phyloP scores from a whole-genome alignment of 1,139 yeast species.

The Geotrichum europaeum region DNA sequence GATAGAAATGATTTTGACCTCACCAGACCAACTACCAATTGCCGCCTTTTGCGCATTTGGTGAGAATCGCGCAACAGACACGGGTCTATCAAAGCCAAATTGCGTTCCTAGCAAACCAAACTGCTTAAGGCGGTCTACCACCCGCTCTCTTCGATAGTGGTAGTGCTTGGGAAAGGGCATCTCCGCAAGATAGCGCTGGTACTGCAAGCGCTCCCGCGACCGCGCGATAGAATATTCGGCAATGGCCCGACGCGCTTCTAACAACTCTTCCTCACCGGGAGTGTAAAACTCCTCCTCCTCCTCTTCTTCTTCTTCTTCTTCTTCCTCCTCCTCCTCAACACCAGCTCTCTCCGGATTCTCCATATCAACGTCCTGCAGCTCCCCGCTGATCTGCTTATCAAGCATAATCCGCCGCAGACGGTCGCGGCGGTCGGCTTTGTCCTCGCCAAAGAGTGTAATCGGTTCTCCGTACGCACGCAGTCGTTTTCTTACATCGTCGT shows the following conservation, averaged over 20 bases:
- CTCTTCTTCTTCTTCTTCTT: constrained; percentile 47
- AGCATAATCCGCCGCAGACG: constrained; percentile 45
- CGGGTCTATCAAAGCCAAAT: constrained; percentile 59
- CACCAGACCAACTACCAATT: constrained; percentile 85
- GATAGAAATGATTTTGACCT: constrained; percentile 45
- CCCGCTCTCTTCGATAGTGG: constrained; percentile 44
- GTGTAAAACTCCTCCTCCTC: constrained; percentile 80
- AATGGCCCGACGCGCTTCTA: constrained; percentile 48
- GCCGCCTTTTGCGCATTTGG: constrained; percentile 41
- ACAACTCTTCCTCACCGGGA: constrained; percentile 60
- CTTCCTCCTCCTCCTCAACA: constrained; percentile 36
- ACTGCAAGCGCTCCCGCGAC: constrained; percentile 42
- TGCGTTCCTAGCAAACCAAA: constrained; percentile 63
- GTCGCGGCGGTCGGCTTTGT: constrained; percentile 52
- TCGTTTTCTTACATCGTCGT: constrained; percentile 49
- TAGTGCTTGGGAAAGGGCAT: constrained; percentile 33
- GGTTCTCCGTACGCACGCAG: constrained; percentile 55
- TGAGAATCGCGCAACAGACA: constrained; percentile 53
- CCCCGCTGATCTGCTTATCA: constrained; percentile 22
- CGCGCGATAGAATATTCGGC: constrained; percentile 46
- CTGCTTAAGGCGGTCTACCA: constrained; percentile 33
- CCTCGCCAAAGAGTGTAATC: constrained; percentile 55
- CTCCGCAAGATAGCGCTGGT: constrained; percentile 29
- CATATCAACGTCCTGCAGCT: constrained; percentile 24
- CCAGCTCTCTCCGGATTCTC: constrained; percentile 30